Percentiles rank a stretch among this genome's conserved stretches.
phyloP scores from a whole-genome alignment of 108 stramenopile species.

The Parmales sp. region DNA sequence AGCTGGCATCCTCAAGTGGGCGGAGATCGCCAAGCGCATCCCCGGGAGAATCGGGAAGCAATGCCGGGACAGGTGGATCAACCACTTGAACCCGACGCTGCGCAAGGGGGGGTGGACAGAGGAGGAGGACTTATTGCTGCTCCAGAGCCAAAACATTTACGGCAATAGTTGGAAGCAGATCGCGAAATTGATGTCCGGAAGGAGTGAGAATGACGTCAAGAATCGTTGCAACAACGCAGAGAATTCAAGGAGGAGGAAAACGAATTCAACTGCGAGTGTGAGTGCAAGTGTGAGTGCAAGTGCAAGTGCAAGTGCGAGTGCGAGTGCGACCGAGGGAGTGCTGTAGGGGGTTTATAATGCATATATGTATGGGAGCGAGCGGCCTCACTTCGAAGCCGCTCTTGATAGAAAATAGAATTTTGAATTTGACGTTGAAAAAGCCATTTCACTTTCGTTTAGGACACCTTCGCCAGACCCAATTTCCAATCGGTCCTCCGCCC shows the following conservation, averaged over 20 bases:
- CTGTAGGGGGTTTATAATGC: no score
- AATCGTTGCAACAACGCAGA: constrained; percentile 84
- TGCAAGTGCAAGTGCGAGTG: no score
- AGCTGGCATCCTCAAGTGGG: no score
- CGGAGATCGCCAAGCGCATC: constrained; percentile 63
- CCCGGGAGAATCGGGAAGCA: constrained; percentile 69
- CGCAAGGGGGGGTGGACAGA: constrained; percentile 65
- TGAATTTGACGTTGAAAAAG: no score
- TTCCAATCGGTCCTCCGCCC: constrained; percentile 67
- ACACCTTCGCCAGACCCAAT: constrained; percentile 6
- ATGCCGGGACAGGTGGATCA: constrained; percentile 71
- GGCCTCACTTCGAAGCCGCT: no score
- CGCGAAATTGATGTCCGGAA: constrained; percentile 55
- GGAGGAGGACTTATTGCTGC: constrained; percentile 65
- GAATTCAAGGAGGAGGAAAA: no score
- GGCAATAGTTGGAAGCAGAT: constrained; percentile 82
- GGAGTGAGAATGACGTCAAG: constrained; percentile 82
- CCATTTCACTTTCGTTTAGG: no score
- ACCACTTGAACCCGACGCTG: constrained; percentile 65
- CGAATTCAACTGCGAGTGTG: no score
- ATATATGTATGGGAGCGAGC: no score
- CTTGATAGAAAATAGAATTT: no score
- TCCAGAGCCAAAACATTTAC: constrained; percentile 62
- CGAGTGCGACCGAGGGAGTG: no score
- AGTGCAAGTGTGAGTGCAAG: no score